A percentile compares a stretch with the other conserved stretches of the same genome.
Evolutionary conservation across 208 protist genomes (phyloP).

Genomic region (Leishmania major): DNA sequence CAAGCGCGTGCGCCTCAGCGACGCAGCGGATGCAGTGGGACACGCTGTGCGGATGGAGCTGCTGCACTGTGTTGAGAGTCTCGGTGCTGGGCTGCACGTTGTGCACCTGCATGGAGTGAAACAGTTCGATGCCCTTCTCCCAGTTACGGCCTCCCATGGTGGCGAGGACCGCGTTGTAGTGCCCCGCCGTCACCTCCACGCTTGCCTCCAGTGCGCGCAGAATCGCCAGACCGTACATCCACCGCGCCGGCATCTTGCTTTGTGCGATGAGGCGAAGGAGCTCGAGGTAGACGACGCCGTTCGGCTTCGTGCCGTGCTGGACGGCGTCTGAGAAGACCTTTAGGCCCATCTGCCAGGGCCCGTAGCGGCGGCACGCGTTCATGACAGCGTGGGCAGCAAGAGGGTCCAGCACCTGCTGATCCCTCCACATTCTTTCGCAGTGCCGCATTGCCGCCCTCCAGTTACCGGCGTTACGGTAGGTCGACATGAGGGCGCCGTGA

Average conservation of each 20-base stretch:
- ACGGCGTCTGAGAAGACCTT: constrained; percentile 65
- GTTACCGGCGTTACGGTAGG: constrained; percentile 64
- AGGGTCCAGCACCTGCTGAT: constrained; percentile 65
- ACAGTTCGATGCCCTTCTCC: constrained; percentile 66
- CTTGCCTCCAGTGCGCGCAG: constrained; percentile 57
- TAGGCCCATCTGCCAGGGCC: constrained; percentile 59
- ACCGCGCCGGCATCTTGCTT: constrained; percentile 38
- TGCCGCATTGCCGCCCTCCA: constrained; percentile 73
- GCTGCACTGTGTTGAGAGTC: constrained; percentile 72
- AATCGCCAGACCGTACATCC: constrained; percentile 62
- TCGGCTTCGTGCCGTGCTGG: constrained; percentile 48
- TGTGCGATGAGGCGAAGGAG: constrained; percentile 71
- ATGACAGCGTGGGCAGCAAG: constrained; percentile 76
- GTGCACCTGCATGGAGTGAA: constrained; percentile 69
- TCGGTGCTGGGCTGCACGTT: constrained; percentile 81
- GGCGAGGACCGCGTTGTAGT: constrained; percentile 82
- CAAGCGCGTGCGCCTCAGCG: constrained; percentile 68
- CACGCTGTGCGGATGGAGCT: constrained; percentile 55
- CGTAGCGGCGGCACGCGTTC: constrained; percentile 77
- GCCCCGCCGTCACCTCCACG: constrained; percentile 76
- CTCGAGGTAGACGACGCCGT: constrained; percentile 82
- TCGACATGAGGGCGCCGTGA: constrained; percentile 72
- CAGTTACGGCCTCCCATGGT: constrained; percentile 62
- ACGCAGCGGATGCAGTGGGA: constrained; percentile 73
- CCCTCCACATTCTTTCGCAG: constrained; percentile 69